phyloP scores from a whole-genome alignment of 805 yeast genomes.

The Yarrowia deformans region DNA sequence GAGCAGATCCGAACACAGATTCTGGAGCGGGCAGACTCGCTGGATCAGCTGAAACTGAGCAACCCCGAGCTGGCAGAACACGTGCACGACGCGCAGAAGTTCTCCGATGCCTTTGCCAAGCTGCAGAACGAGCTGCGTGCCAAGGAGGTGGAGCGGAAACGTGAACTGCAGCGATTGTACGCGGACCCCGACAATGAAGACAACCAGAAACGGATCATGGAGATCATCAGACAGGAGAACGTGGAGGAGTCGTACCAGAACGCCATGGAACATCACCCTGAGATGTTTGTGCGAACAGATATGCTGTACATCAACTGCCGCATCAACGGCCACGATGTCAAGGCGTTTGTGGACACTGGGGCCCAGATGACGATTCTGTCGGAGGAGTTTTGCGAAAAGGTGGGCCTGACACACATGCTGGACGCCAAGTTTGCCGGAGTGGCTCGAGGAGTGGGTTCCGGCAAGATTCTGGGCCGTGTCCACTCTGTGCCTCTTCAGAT shows the following conservation, averaged over 20 bases:
- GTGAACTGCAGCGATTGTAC: constrained; percentile 62
- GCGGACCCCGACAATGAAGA: constrained; percentile 75
- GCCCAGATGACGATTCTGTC: constrained; percentile 89
- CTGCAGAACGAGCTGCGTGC: constrained; percentile 47
- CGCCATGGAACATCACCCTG: constrained; percentile 91
- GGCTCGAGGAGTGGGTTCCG: constrained; percentile 90
- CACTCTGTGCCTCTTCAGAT: constrained; percentile 88
- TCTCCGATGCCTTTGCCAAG: constrained; percentile 52
- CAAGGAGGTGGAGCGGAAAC: constrained; percentile 53
- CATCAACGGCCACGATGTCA: constrained; percentile 79
- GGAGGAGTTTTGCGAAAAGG: constrained; percentile 73
- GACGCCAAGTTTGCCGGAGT: constrained; percentile 82
- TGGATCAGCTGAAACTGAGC: constrained; percentile 19
- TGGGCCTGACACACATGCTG: constrained; percentile 73
- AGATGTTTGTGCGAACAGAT: constrained; percentile 78
- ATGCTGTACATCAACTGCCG: constrained; percentile 84
- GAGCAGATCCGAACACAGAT: constrained; percentile 23
- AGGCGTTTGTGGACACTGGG: constrained; percentile 96
- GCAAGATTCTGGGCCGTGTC: constrained; percentile 78
- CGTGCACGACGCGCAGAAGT: constrained; percentile 58
- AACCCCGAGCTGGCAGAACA: constrained; percentile 60
- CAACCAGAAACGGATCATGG: constrained; percentile 68
- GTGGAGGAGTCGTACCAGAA: constrained; percentile 79
- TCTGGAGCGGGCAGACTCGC: not conserved
- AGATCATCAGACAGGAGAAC: constrained; percentile 70